A percentile compares a stretch with the other conserved stretches of the same genome.
These are phyloP conservation scores for Nepenthes alata DNA, from an alignment of 179 eudicot species.

Conservation along the genomic window DNA sequence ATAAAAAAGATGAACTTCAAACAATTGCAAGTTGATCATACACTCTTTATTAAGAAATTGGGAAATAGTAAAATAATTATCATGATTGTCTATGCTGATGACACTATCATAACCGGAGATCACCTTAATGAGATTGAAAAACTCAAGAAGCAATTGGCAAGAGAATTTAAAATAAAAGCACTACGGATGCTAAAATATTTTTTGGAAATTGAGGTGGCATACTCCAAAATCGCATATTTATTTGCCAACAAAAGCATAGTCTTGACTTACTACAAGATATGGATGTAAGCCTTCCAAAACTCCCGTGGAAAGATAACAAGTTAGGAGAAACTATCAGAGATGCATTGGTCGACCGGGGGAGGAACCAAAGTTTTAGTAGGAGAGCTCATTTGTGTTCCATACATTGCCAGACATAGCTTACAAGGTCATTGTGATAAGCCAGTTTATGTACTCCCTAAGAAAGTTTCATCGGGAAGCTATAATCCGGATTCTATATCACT, in stretches of 20 bases:
- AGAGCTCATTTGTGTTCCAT: background rate
- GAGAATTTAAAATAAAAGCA: background rate
- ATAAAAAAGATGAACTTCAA: background rate
- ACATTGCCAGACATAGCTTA: background rate
- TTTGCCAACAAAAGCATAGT: background rate
- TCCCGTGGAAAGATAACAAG: background rate
- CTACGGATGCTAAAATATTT: background rate
- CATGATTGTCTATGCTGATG: background rate
- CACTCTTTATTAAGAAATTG: background rate
- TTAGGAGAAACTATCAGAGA: background rate
- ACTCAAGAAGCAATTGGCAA: background rate
- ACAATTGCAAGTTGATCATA: background rate
- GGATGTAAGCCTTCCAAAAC: background rate
- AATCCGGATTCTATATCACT: background rate
- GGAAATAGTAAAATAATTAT: background rate
- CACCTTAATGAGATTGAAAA: background rate
- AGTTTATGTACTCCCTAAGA: background rate
- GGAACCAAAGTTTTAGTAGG: background rate
- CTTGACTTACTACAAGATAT: background rate
- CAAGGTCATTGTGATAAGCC: background rate
- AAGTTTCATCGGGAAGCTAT: background rate
- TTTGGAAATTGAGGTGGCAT: constrained; percentile 1
- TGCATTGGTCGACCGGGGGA: background rate
- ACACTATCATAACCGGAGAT: constrained; percentile 1
- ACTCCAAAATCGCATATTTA: background rate